Base-by-base conservation (phyloP, 495 filamentous ascomycete genomes). In the Filosporella fistucella region DNA sequence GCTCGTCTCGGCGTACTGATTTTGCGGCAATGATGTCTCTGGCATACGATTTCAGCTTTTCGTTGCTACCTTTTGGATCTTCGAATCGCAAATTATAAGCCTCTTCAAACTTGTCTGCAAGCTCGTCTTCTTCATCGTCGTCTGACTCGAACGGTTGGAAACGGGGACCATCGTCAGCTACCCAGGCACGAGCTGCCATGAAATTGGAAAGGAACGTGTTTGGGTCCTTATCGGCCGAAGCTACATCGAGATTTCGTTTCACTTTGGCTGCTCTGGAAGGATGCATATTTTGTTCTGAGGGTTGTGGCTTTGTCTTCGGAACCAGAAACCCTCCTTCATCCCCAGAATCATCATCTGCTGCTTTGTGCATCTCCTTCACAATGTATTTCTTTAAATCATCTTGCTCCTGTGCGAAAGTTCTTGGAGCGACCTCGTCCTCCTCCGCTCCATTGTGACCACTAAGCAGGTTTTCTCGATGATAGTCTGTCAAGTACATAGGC, bases 11-110 rank as follows among this genome's bases (percentile, higher is more conserved):
- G 37, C 93, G 79, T 28, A 94, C 91, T 2, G 89, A 89, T 35
- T 85, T 82, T 35, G 80, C 80, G 33, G 82, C 82, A 32, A 84
- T 84, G 22, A 85, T 73, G 60, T 94, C 89, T 78, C 93, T 82
- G 45, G 90, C 82, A 64, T 95, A 91, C 9, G 91, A 88, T 51
- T 83, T 80, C 2, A 96, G 63, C 42, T 84, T 80, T 58, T 95
- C 88, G 54, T 96, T 95, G 50, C 85, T 77, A 52, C 82, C 85
- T 55, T 73, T 75, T 1, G 93, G 89, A 56, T 98, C 86, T 59
- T 98, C 93, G 57, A 98, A 98, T 20, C 93, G 86, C 65, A 96
- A 70, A 65, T 98, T 98, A 69, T 94, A 98, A n/a, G 89, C 91
- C 44, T 84, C 76, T 63, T 98, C 93, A 54, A 89, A 90, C 22